A percentile compares a stretch with the other conserved stretches of the same genome.
Evolutionary conservation across 495 filamentous ascomycete species (phyloP).

Genomic region (Lasiosphaeria miniovina): DNA sequence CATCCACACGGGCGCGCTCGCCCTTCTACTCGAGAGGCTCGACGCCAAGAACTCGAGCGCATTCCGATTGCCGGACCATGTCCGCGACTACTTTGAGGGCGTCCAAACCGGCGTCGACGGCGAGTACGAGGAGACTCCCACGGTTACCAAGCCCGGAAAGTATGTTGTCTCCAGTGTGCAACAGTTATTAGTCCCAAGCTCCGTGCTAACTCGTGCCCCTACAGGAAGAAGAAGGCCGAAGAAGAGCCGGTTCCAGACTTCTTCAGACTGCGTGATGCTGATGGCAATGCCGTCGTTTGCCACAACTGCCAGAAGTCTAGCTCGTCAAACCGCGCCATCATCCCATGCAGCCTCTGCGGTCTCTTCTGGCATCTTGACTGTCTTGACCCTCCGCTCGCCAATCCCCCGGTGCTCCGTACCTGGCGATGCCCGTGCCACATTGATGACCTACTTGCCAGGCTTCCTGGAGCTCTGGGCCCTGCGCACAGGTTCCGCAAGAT

Average conservation of each 20-base stretch:
- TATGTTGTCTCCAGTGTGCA: slow-evolving; percentile 18
- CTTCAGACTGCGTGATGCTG: slow-evolving; percentile 59
- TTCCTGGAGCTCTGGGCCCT: slow-evolving; percentile 43
- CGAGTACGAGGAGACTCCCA: slow-evolving; percentile 65
- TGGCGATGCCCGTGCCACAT: slow-evolving; percentile 92
- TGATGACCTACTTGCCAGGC: slow-evolving; percentile 49
- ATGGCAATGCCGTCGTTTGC: slow-evolving; percentile 70
- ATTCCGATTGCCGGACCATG: slow-evolving; percentile 65
- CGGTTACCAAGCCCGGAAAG: slow-evolving; percentile 36
- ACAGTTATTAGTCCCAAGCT: background rate
- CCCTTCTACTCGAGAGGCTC: slow-evolving; percentile 54
- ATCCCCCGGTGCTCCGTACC: slow-evolving; percentile 64
- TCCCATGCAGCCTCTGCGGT: slow-evolving; percentile 78
- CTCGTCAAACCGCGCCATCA: slow-evolving; percentile 57
- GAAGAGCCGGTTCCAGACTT: slow-evolving; percentile 63
- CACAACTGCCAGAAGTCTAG: slow-evolving; percentile 62
- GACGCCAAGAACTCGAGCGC: slow-evolving; percentile 64
- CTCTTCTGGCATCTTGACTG: slow-evolving; percentile 90
- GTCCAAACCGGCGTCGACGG: slow-evolving; percentile 72
- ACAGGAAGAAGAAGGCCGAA: slow-evolving; percentile 54
- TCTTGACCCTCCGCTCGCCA: slow-evolving; percentile 75
- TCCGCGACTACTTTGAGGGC: slow-evolving; percentile 71
- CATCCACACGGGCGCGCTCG: slow-evolving; percentile 51
- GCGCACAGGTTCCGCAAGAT: slow-evolving; percentile 51
- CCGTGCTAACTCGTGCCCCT: background rate